Evolutionary conservation across 2,329 filamentous ascomycete species (phyloP).

Genomic region (Colletotrichum godetiae): DNA sequence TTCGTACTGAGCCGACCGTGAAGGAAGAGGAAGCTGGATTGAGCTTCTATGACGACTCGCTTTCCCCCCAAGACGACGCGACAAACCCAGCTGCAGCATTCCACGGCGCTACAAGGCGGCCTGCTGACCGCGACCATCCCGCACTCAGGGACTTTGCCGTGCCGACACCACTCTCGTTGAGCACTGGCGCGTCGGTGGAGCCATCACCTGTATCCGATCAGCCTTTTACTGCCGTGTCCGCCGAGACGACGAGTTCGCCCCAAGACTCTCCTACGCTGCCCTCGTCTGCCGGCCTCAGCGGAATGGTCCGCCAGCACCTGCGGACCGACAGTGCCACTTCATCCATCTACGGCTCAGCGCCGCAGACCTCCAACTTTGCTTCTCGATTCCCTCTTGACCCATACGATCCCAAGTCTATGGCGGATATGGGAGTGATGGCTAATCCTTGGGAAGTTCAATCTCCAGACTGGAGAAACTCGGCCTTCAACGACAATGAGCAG

Average conservation of each 20-base stretch:
- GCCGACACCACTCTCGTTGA: constrained; percentile 55
- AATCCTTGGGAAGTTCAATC: constrained; percentile 57
- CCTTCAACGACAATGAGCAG: constrained; percentile 12
- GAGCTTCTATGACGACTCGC: constrained; percentile 57
- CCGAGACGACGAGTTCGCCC: constrained; percentile 44
- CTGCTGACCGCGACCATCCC: constrained; percentile 65
- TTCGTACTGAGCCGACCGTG: constrained; percentile 43
- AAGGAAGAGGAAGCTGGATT: constrained; percentile 47
- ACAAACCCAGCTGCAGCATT: background rate
- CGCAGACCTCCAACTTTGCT: constrained; percentile 49
- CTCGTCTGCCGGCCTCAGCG: constrained; percentile 77
- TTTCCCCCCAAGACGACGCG: constrained; percentile 47
- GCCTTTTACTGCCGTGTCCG: constrained; percentile 33
- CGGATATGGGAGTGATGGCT: constrained; percentile 46
- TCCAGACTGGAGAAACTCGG: constrained; percentile 39
- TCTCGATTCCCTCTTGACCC: constrained; percentile 51
- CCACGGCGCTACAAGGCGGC: constrained; percentile 54
- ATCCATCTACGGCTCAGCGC: constrained; percentile 74
- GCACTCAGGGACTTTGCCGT: constrained; percentile 61
- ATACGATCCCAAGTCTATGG: constrained; percentile 42
- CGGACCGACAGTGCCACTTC: constrained; percentile 85
- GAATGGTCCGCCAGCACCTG: constrained; percentile 86
- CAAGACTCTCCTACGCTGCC: constrained; percentile 85
- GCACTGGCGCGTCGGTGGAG: constrained; percentile 44
- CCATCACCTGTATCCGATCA: constrained; percentile 42